Base-by-base conservation (phyloP, 2,329 filamentous ascomycete genomes). In the Coniochaeta sp. region DNA sequence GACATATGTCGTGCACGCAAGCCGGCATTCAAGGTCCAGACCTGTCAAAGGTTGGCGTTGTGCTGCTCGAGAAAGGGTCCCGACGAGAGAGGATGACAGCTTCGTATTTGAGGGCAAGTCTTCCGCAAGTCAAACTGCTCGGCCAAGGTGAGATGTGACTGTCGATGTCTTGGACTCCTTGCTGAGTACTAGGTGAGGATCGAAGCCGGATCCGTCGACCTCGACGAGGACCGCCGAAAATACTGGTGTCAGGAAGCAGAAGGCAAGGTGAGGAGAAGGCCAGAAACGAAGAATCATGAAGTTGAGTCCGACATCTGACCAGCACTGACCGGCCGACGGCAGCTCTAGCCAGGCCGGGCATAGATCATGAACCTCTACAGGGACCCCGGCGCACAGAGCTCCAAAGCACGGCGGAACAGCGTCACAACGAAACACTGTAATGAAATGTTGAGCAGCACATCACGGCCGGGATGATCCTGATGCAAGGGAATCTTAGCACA, bases 381-480 rank as follows among this genome's bases (percentile, higher is more conserved):
- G 38, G 38, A 42, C 38, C 38, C 38, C 38, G 38, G 38, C 38
- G 38, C 38, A 42, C 38, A 42, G 38, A 26, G 38, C 38, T 10
- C 26, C 38, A 9, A 26, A 26, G 38, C 38, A n/a, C 38, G 18
- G n/a, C n/a, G 12, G 3, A 42, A 2, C 38, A 42, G 38, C n/a
- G 38, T 42, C 38, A 22, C 38, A 42, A 42, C 38, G 3, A 12
- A 22, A 22, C 38, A 42, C 5, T 42, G 20, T 24, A 42, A 42
- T 42, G 38, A 42, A 42, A 42, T 42, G 38, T 42, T 42, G 38
- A 42, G 38, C 18, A 42, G 38, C n/a, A 42, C 38, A 42, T 42
- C 38, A 42, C 26, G 38, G 20, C 38, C 22, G 38, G 38, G 38
- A 26, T 42, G 14, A 42, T 42, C 38, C 38, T 42, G 33, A 42